Conservation (phyloP, 2,329 filamentous ascomycete species). For the Sporothrix dimorphospora region DNA sequence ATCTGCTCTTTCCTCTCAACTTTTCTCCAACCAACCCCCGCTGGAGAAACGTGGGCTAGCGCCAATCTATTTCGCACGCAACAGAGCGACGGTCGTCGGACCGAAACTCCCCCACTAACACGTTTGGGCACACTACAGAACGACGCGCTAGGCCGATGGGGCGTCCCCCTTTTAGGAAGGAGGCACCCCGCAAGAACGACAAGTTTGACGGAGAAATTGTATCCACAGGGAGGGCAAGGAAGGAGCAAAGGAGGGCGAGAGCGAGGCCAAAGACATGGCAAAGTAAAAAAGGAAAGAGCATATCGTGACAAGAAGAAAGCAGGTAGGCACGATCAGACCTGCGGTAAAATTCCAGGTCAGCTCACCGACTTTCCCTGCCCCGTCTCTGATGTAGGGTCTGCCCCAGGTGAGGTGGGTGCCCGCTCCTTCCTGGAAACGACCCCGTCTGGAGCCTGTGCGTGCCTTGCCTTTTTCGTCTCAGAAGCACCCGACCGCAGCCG, state of each 20-base stretch:
- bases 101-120: slow-evolving; percentile 25
- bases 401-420: neutral
- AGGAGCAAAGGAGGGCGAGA: slow-evolving; percentile 5
- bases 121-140: neutral
- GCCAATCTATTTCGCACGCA: slow-evolving; percentile 15
- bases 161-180: slow-evolving; percentile 19
- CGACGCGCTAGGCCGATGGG: neutral
- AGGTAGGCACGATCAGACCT: neutral
- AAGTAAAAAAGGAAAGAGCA: slow-evolving; percentile 2
- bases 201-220: slow-evolving; percentile 7
- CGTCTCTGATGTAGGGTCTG: neutral
- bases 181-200: neutral
- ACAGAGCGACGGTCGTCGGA: slow-evolving; percentile 20
- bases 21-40: slow-evolving; percentile 12
- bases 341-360: slow-evolving; percentile 4
- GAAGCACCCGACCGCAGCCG: neutral
- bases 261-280: neutral
- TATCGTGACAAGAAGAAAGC: neutral
- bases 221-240: neutral
- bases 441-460: neutral
- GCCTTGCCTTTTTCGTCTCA: neutral
- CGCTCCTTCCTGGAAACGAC: neutral
- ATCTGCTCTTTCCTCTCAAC: neutral
- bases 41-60: slow-evolving; percentile 18
- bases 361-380: neutral